A percentile compares a stretch with the other conserved stretches of the same genome.
phyloP scores from a whole-genome alignment of 257 asterid species.

The Rhazya stricta region DNA sequence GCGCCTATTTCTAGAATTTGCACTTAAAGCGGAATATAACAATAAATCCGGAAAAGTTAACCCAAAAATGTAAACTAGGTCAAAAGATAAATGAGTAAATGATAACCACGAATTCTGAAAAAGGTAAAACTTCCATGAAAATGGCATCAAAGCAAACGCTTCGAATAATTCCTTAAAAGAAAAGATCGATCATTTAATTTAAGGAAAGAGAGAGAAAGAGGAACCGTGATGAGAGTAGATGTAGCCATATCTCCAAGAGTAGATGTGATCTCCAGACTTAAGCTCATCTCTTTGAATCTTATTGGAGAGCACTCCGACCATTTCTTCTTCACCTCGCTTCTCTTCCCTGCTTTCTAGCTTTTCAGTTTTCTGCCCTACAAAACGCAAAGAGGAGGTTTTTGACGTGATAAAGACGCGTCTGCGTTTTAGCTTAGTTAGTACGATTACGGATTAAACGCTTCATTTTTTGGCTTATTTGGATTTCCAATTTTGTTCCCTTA shows the following conservation, averaged over 20 bases:
- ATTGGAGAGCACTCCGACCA: constrained; percentile 61
- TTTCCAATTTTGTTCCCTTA: no score
- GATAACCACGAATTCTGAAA: background rate
- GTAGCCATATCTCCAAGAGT: constrained; percentile 76
- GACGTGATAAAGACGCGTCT: background rate
- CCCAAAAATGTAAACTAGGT: background rate
- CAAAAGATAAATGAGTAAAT: background rate
- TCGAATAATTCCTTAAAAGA: background rate
- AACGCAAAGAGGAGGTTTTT: background rate
- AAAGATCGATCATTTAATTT: no score
- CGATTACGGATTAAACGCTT: background rate
- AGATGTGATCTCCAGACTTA: constrained; percentile 79
- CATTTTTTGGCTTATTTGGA: background rate
- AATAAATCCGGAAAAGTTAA: background rate
- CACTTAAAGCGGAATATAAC: background rate
- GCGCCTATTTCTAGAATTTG: background rate
- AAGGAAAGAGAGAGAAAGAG: background rate
- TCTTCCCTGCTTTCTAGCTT: background rate
- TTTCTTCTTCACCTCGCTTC: constrained; percentile 14
- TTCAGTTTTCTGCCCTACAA: background rate
- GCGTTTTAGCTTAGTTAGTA: background rate
- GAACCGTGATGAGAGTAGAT: constrained; percentile 85
- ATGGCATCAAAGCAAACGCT: background rate
- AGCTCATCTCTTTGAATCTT: constrained; percentile 50
- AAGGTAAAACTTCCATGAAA: background rate